Percentiles rank a stretch among this genome's conserved stretches.
These are phyloP conservation scores for Cucurbitaria berberidis DNA, from an alignment of 2,329 filamentous ascomycete species.

Conservation along the genomic window DNA sequence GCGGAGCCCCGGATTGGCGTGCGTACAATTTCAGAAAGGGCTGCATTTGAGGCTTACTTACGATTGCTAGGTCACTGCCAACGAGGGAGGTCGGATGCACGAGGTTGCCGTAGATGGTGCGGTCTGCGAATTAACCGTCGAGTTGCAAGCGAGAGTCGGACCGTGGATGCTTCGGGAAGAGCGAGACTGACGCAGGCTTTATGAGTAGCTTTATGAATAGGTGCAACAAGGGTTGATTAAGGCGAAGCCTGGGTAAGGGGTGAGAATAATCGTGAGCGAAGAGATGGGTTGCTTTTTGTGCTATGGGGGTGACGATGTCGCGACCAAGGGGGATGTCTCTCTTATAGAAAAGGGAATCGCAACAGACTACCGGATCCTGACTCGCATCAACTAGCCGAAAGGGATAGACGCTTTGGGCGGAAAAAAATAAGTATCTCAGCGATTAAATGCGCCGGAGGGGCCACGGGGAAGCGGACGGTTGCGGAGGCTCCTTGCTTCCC, in stretches of 20 bases:
- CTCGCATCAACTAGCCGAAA: constrained; percentile 30
- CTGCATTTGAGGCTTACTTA: constrained; percentile 43
- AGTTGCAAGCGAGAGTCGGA: constrained; percentile 21
- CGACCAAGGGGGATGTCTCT: constrained; percentile 24
- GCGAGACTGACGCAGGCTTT: constrained; percentile 6
- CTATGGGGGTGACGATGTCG: constrained; percentile 16
- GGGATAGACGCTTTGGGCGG: constrained; percentile 28
- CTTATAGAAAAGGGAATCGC: constrained; percentile 26
- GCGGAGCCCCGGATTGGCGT: constrained; percentile 32
- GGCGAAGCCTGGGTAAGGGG: constrained; percentile 10
- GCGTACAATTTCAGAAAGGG: constrained; percentile 28
- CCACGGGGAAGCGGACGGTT: constrained; percentile 39
- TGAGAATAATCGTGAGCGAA: constrained; percentile 6
- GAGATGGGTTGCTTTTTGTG: constrained; percentile 11
- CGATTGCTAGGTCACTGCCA: constrained; percentile 24
- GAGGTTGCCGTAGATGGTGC: constrained; percentile 24
- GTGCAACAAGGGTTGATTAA: constrained; percentile 6
- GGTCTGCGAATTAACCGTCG: constrained; percentile 22
- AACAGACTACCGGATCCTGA: constrained; percentile 36
- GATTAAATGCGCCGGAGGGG: constrained; percentile 23
- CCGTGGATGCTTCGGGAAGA: constrained; percentile 4
- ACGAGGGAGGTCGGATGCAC: constrained; percentile 13
- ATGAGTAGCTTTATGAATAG: constrained; percentile 14
- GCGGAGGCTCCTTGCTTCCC: constrained; percentile 40
- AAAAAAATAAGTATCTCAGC: constrained; percentile 37